A percentile compares a stretch with the other conserved stretches of the same genome.
Evolutionary conservation across 805 yeast genomes (phyloP).

Genomic region (Myxozyma udenii): DNA sequence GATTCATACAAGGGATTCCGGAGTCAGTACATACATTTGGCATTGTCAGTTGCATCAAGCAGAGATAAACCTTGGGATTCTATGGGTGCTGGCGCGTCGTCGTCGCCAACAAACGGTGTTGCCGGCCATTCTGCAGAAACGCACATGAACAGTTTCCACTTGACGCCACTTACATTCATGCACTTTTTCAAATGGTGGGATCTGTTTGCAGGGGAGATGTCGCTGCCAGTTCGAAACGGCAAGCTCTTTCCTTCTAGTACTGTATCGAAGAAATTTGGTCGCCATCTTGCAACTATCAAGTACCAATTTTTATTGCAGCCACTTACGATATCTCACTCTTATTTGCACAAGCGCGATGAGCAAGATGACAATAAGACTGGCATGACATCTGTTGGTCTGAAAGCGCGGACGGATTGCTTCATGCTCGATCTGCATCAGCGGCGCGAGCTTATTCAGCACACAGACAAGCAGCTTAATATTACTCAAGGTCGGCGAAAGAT

Average conservation of each 20-base stretch:
- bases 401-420: conserved; percentile 55
- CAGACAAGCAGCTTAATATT: conserved; percentile 18
- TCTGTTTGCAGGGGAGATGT: conserved; percentile 71
- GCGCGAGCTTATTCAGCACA: conserved; percentile 35
- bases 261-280: conserved; percentile 63
- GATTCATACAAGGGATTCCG: conserved; percentile 82
- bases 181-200: conserved; percentile 85
- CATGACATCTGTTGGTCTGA: conserved; percentile 60
- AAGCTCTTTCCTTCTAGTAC: conserved; percentile 51
- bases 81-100: conserved; percentile 8
- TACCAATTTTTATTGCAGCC: conserved; percentile 73
- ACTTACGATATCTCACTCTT: conserved; percentile 69
- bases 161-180: conserved; percentile 64
- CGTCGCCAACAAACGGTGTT: conserved; percentile 37
- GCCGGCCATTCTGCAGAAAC: too few species aligned
- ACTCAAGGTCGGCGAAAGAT: conserved; percentile 44
- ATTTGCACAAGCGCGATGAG: conserved; percentile 50
- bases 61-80: conserved; percentile 30
- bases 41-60: conserved; percentile 53
- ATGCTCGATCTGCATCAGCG: conserved; percentile 66
- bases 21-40: conserved; percentile 75
- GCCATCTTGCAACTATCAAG: conserved; percentile 71
- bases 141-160: conserved; percentile 60
- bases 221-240: conserved; percentile 78
- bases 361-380: conserved; percentile 45